Conservation (phyloP, 1,139 yeast genomes). For the Kurtzmaniella natalensis region DNA sequence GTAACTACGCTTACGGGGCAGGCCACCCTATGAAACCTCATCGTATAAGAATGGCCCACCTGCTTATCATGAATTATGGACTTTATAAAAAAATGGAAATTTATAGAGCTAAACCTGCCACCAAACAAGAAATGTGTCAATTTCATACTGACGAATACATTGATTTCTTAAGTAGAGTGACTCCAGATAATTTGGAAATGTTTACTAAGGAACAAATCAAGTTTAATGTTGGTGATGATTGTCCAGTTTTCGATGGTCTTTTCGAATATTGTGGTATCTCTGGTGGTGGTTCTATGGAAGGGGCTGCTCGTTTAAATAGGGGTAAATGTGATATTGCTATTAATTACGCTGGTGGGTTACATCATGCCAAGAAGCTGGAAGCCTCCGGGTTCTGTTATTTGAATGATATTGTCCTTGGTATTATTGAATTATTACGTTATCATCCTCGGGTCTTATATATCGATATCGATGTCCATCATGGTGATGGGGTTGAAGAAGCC, state of each 20-base stretch:
- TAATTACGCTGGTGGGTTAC: constrained; percentile 96
- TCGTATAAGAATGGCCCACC: constrained; percentile 97
- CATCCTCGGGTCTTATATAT: constrained; percentile 95
- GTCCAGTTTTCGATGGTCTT: constrained; percentile 94
- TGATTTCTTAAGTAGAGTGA: constrained; percentile 86
- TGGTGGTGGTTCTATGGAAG: constrained; percentile 98
- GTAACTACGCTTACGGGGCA: constrained; percentile 96
- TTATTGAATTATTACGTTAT: constrained; percentile 80
- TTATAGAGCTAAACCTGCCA: constrained; percentile 94
- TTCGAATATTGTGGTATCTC: constrained; percentile 92
- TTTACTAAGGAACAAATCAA: constrained; percentile 90
- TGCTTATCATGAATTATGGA: constrained; percentile 95
- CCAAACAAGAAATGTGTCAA: constrained; percentile 98
- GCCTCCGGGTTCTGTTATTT: constrained; percentile 91
- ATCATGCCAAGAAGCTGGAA: constrained; percentile 93
- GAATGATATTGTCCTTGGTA: constrained; percentile 85
- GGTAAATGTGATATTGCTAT: constrained; percentile 96
- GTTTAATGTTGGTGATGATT: constrained; percentile 96
- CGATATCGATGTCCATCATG: constrained; percentile 96
- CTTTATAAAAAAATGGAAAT: constrained; percentile 96
- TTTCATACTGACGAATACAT: constrained; percentile 97
- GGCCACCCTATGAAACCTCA: constrained; percentile 99
- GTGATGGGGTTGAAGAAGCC: constrained; percentile 98
- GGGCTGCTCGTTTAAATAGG: constrained; percentile 86
- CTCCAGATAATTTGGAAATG: constrained; percentile 90